A percentile compares a stretch with the other conserved stretches of the same genome.
Evolutionary conservation across 2,329 filamentous ascomycete genomes (phyloP).

Genomic region (Penicillium sp.): DNA sequence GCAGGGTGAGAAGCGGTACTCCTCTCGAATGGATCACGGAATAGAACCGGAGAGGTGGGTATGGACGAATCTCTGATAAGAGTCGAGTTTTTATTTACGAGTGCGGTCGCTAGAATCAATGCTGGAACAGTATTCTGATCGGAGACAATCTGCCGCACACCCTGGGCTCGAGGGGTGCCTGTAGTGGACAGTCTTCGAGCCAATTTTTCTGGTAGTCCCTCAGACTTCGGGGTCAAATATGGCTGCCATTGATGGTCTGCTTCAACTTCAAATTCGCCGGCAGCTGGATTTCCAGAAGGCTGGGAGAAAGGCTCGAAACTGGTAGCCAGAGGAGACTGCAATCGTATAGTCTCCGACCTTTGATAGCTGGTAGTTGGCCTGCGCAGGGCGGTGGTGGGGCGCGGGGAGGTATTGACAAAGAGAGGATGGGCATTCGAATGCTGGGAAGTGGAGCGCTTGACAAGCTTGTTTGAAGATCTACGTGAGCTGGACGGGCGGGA

Average conservation of each 20-base stretch:
- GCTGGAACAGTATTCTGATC: slow-evolving; percentile 47
- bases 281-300: slow-evolving; percentile 3
- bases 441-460: slow-evolving; percentile 60
- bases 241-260: slow-evolving; percentile 35
- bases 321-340: slow-evolving; percentile 37
- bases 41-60: slow-evolving; percentile 25
- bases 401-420: slow-evolving; percentile 25
- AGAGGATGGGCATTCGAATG: slow-evolving; percentile 45
- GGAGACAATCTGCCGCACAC: slow-evolving; percentile 45
- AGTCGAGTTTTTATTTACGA: slow-evolving; percentile 27
- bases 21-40: slow-evolving; percentile 33
- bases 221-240: slow-evolving; percentile 36
- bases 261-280: slow-evolving; percentile 13
- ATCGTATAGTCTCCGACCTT: slow-evolving; percentile 54
- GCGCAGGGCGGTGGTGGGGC: slow-evolving; percentile 51
- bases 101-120: slow-evolving; percentile 47
- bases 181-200: slow-evolving; percentile 43
- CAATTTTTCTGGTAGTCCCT: slow-evolving; percentile 29
- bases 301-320: slow-evolving; percentile 27
- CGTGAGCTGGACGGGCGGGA: slow-evolving; percentile 29
- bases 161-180: slow-evolving; percentile 33
- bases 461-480: slow-evolving; percentile 57
- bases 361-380: slow-evolving; percentile 65
- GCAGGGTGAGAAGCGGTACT: slow-evolving; percentile 4
- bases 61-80: slow-evolving; percentile 21